A percentile compares a stretch with the other conserved stretches of the same genome.
phyloP scores from a whole-genome alignment of 129 eudicot species.

The Oenanthe sinensis region DNA sequence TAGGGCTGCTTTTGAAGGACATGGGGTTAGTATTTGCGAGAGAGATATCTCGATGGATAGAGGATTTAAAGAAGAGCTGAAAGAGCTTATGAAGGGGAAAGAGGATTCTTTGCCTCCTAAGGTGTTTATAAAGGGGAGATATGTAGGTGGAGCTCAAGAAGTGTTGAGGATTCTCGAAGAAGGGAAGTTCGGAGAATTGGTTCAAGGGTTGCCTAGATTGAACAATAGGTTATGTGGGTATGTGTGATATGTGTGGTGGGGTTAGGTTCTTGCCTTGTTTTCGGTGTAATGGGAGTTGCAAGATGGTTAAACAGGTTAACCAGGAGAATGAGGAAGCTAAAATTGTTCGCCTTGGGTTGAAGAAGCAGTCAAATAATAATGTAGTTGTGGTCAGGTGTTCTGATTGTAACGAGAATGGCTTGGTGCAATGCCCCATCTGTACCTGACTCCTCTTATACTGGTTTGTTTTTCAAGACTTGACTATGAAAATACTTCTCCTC shows the following conservation, averaged over 20 bases:
- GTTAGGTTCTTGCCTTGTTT: conserved; percentile 75
- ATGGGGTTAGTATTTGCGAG: conserved; percentile 54
- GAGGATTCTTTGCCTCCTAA: conserved; percentile 54
- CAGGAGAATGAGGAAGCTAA: conserved; percentile 4
- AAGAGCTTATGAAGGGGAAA: conserved; percentile 48
- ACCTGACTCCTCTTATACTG: conserved; percentile 28
- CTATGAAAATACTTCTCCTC: not conserved
- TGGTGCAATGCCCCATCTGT: conserved; percentile 77
- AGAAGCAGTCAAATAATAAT: conserved; percentile 15
- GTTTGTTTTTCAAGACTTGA: not conserved
- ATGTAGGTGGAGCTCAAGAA: conserved; percentile 74
- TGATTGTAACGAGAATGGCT: conserved; percentile 94
- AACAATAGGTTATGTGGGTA: conserved; percentile 23
- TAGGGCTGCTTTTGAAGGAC: conserved; percentile 51
- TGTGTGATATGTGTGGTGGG: conserved; percentile 89
- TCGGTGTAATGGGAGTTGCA: conserved; percentile 83
- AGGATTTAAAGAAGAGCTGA: conserved; percentile 68
- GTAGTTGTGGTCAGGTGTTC: conserved; percentile 42
- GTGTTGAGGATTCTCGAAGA: conserved; percentile 58
- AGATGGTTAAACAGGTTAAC: conserved; percentile 32
- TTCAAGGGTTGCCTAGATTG: conserved; percentile 55
- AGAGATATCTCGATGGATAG: conserved; percentile 86
- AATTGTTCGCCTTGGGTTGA: not conserved
- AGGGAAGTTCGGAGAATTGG: conserved; percentile 46
- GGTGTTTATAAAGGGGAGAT: conserved; percentile 73